A percentile compares a stretch with the other conserved stretches of the same genome.
Evolutionary conservation across 75 land plant genomes (phyloP).

Genomic region (Pinus taeda): DNA sequence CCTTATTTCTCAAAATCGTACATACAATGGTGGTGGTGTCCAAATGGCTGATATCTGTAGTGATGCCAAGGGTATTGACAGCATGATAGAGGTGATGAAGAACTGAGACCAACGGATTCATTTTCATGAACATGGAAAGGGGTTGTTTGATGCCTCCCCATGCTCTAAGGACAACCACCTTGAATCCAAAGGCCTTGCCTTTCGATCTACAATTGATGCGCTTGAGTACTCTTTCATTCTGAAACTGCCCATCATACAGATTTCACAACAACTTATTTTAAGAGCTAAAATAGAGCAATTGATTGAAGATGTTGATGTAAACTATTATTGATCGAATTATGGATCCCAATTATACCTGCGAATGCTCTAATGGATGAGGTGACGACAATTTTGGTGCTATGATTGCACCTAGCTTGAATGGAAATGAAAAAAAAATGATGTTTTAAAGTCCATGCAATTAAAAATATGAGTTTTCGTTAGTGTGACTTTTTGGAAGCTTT

Average conservation of each 20-base stretch:
- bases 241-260: background rate
- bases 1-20: slow-evolving; percentile 16
- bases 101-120: slow-evolving; percentile 89
- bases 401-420: no score
- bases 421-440: no score
- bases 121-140: slow-evolving; percentile 86
- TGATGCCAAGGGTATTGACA: slow-evolving; percentile 92
- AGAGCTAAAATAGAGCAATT: background rate
- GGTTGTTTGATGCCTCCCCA: slow-evolving; percentile 98
- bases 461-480: no score
- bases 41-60: slow-evolving; percentile 95
- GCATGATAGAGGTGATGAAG: slow-evolving; percentile 93
- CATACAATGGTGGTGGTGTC: slow-evolving; percentile 82
- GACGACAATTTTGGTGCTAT: no score
- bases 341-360: background rate
- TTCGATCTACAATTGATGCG: slow-evolving; percentile 16
- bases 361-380: background rate
- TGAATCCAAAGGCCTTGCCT: slow-evolving; percentile 61
- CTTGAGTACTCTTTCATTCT: no score
- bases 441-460: no score
- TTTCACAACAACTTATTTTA: background rate
- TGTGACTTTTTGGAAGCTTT: no score
- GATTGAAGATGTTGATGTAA: background rate
- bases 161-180: slow-evolving; percentile 69
- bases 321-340: background rate